phyloP scores from a whole-genome alignment of 495 filamentous ascomycete genomes.

The Chaetomium cochliodes region DNA sequence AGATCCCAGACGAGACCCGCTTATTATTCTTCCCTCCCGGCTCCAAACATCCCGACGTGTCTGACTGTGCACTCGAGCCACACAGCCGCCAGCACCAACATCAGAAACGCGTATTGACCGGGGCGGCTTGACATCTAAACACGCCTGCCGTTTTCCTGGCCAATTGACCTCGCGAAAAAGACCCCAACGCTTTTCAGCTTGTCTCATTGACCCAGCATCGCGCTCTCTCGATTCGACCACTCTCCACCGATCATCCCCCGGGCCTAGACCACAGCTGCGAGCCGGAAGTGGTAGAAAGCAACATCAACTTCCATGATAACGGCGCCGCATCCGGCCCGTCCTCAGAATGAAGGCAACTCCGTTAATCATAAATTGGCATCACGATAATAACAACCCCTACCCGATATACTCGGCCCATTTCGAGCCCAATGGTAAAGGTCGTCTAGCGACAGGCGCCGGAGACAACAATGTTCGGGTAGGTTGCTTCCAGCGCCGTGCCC shows the following conservation, averaged over 20 bases:
- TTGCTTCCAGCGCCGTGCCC: not conserved
- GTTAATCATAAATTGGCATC: conserved; percentile 93
- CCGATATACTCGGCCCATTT: conserved; percentile 97
- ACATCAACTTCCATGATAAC: conserved; percentile 22
- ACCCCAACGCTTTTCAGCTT: not conserved
- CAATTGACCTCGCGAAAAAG: not conserved
- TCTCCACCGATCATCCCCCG: not conserved
- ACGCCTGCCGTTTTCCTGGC: not conserved
- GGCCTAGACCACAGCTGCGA: conserved; percentile 1
- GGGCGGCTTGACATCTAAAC: not conserved
- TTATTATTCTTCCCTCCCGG: not conserved
- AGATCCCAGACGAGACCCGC: not conserved
- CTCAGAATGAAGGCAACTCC: conserved; percentile 83
- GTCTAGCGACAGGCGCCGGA: conserved; percentile 89
- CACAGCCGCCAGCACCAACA: not conserved
- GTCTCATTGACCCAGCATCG: not conserved
- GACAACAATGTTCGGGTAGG: conserved; percentile 95
- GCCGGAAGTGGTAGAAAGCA: not conserved
- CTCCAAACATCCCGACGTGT: not conserved
- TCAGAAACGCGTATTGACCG: conserved; percentile 10
- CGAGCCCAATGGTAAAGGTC: conserved; percentile 87
- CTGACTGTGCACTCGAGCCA: not conserved
- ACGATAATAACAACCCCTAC: conserved; percentile 81
- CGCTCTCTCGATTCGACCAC: not conserved
- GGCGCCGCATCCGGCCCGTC: conserved; percentile 16